These are phyloP conservation scores for Fraxinus angustifolia DNA, from an alignment of 305 asterid species.

Conservation along the genomic window DNA sequence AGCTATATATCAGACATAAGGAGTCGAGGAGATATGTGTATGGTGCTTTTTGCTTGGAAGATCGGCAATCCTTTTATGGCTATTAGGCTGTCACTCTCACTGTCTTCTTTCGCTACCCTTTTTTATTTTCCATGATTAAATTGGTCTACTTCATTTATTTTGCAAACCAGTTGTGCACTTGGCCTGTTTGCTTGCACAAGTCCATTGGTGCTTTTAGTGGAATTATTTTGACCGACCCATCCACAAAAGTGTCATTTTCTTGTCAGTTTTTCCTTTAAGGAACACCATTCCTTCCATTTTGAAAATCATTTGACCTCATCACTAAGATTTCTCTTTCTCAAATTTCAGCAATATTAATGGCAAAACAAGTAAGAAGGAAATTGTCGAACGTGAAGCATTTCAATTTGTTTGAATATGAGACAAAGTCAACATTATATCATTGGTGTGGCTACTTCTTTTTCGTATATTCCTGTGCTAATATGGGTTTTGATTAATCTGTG, in stretches of 20 bases:
- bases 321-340: background rate
- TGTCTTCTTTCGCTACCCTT: background rate
- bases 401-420: background rate
- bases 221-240: background rate
- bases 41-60: background rate
- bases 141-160: background rate
- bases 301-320: background rate
- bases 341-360: background rate
- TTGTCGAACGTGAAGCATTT: background rate
- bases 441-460: conserved; percentile 2
- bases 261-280: background rate
- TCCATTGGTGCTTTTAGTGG: background rate
- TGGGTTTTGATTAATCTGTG: conserved; percentile 22
- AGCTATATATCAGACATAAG: background rate
- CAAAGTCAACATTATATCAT: background rate
- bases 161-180: background rate
- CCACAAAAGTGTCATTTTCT: background rate
- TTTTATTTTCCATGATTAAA: background rate
- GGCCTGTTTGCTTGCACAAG: background rate
- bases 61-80: background rate
- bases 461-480: background rate
- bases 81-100: background rate
- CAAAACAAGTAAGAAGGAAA: background rate
- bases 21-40: background rate
- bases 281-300: background rate